A percentile compares a stretch with the other conserved stretches of the same genome.
These are phyloP conservation scores for Saccharomyces uvarum DNA, from an alignment of 1,139 yeast genomes.

Conservation along the genomic window DNA sequence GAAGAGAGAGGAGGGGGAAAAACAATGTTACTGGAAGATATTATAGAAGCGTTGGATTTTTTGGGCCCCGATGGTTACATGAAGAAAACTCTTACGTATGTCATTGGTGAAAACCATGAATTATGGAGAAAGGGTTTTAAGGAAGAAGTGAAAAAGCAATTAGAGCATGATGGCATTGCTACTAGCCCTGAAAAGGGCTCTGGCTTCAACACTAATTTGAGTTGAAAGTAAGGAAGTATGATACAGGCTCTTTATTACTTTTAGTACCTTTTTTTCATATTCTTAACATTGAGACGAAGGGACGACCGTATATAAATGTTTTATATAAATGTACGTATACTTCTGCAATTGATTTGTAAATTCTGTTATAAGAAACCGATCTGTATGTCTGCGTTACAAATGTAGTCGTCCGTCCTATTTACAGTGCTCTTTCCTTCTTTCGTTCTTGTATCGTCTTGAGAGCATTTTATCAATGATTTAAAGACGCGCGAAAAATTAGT, in stretches of 20 bases:
- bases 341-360: not conserved
- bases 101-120: slow-evolving; percentile 70
- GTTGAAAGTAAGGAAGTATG: not conserved
- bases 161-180: slow-evolving; percentile 28
- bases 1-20: slow-evolving; percentile 69
- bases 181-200: not conserved
- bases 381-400: not conserved
- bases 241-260: not conserved
- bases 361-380: not conserved
- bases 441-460: not conserved
- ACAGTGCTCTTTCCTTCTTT: no score
- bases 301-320: not conserved
- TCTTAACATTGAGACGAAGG: not conserved
- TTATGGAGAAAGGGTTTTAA: slow-evolving; percentile 46
- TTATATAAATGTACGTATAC: slow-evolving; percentile 1
- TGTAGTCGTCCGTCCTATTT: not conserved
- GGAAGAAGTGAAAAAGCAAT: slow-evolving; percentile 20
- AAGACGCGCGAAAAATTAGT: not conserved
- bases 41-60: slow-evolving; percentile 59
- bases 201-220: not conserved
- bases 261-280: not conserved
- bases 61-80: slow-evolving; percentile 47
- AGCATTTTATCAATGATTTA: not conserved
- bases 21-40: slow-evolving; percentile 73
- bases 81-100: slow-evolving; percentile 45